Base-by-base conservation (phyloP, 176 grass and related monocot genomes). In the Rhynchospora pubera region DNA sequence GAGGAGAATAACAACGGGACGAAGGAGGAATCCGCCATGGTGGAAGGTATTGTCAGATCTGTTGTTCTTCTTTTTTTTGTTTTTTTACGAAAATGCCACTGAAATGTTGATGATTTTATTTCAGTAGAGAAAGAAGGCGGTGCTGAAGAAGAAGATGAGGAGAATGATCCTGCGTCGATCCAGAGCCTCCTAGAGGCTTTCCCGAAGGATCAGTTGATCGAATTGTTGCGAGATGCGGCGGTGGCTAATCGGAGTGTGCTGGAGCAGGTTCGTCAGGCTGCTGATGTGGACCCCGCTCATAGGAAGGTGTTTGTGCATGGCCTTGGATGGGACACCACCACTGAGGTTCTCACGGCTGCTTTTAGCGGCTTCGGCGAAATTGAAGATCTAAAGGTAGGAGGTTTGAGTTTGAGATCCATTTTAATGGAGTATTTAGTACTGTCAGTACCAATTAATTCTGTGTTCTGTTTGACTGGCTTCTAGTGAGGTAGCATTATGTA, bases 261-360 rank as follows among this genome's bases (percentile, higher is more conserved):
- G 8, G 61, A 30, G 2, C 66, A 86, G 82, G 57, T 99, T 79
- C 79, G 72, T 24, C 77, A 63, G 58, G 83, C 85, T 57, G 97
- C 93, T 6, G 97, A 99, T 83, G 71, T 85, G 14, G 97, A 99
- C 71, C 97, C 93, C 5, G 86, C 85, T 15, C 93, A 93, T 57
- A 79, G 97, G 65, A 99, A 99, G 86, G 89, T 99, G 77, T 99
- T 99, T 55, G 91, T 96, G 52, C 97, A 99, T 18, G 97, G 97
- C 26, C 91, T 99, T 18, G 97, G 93, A 22, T 95, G 97, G 97
- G 93, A 99, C 83, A 79, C 91, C 79, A 99, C 85, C n/a, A 50
- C 84, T 1, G 93, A 95, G 56, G 86, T 86, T 24, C 91, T 99
- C 26, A 74, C 79, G 7, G 86, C 90, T 61, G 85, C 80, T 46